These are phyloP conservation scores for Trichothecium roseum DNA, from an alignment of 2,329 filamentous ascomycete species.

Conservation along the genomic window DNA sequence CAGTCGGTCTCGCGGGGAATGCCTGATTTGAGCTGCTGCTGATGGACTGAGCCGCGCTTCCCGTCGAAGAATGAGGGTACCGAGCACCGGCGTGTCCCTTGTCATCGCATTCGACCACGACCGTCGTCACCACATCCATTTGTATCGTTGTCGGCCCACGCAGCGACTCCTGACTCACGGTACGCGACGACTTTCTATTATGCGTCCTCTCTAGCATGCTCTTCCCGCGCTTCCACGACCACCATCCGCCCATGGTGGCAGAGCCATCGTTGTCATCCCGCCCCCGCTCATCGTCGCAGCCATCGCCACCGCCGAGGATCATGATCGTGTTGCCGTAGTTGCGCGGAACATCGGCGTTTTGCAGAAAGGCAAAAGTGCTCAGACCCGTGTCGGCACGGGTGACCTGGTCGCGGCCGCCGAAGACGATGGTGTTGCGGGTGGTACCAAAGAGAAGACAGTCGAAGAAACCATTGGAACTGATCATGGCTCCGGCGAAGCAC, in stretches of 20 bases:
- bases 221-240: conserved; percentile 13
- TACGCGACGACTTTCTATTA: conserved; percentile 3
- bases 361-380: conserved; percentile 40
- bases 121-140: conserved; percentile 31
- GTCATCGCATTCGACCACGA: conserved; percentile 27
- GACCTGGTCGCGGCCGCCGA: conserved; percentile 23
- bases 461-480: conserved; percentile 44
- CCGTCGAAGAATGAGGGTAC: conserved; percentile 12
- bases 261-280: neutral
- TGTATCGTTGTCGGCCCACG: conserved; percentile 28
- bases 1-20: too few species aligned
- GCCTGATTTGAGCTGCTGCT: conserved; percentile 18
- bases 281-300: too few species aligned
- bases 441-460: conserved; percentile 44
- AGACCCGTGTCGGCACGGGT: conserved; percentile 36
- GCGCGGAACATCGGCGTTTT: conserved; percentile 21
- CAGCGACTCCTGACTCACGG: conserved; percentile 19
- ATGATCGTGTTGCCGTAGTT: conserved; percentile 31
- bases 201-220: conserved; percentile 1
- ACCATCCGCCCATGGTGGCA: conserved; percentile 14
- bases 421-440: conserved; percentile 42
- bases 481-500: conserved; percentile 47
- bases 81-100: conserved; percentile 13
- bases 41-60: conserved; percentile 15
- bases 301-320: conserved; percentile 17